A percentile compares a stretch with the other conserved stretches of the same genome.
Conservation (phyloP, 805 yeast species). For the Lachancea fermentati region DNA sequence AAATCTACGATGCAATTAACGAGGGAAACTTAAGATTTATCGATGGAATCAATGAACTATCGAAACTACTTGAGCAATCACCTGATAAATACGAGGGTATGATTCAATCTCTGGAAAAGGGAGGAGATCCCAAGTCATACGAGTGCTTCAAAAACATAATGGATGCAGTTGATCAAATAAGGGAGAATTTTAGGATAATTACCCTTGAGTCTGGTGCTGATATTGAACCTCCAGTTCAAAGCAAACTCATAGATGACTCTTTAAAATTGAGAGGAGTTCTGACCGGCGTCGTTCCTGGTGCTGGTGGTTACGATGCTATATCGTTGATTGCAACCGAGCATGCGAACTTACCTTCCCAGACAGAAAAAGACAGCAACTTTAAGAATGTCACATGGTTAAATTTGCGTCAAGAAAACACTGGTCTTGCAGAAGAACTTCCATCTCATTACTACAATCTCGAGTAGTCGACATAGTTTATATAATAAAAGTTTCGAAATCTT, state of each 20-base stretch:
- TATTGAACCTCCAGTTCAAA: conserved; percentile 82
- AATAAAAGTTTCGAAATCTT: too few species aligned
- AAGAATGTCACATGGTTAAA: conserved; percentile 60
- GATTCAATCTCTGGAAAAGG: conserved; percentile 16
- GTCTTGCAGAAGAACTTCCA: conserved; percentile 46
- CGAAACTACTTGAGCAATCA: conserved; percentile 27
- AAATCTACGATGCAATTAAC: conserved; percentile 52
- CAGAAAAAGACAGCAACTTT: conserved; percentile 32
- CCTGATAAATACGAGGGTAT: conserved; percentile 35
- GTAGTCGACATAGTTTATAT: background rate
- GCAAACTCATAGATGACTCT: conserved; percentile 57
- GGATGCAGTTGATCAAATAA: conserved; percentile 42
- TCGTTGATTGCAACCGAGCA: conserved; percentile 57
- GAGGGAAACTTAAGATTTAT: conserved; percentile 55
- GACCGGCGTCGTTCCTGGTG: conserved; percentile 98
- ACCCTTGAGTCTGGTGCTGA: conserved; percentile 70
- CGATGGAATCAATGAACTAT: conserved; percentile 39
- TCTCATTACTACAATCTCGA: conserved; percentile 22
- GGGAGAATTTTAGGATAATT: conserved; percentile 53
- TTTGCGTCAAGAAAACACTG: conserved; percentile 55
- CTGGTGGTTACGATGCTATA: conserved; percentile 96
- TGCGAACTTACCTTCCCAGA: conserved; percentile 30
- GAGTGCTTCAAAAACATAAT: conserved; percentile 33
- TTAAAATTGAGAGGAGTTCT: conserved; percentile 62
- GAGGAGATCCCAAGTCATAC: conserved; percentile 10